A percentile compares a stretch with the other conserved stretches of the same genome.
phyloP scores from a whole-genome alignment of 1,139 yeast species.

The Torulaspora globosa region DNA sequence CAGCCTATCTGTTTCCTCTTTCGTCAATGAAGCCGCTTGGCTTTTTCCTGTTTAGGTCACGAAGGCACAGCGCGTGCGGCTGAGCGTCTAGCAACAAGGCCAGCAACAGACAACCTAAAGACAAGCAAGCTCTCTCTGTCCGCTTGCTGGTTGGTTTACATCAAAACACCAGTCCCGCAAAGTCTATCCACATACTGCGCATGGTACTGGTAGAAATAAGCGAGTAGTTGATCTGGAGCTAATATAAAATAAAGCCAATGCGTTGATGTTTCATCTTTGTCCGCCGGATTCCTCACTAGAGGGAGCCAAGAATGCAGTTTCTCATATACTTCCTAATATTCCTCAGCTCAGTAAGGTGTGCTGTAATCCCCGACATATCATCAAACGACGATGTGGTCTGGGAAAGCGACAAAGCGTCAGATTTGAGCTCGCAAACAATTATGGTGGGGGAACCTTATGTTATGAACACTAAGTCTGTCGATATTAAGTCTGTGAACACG shows the following conservation, averaged over 20 bases:
- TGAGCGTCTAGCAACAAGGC: not conserved
- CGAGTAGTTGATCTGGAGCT: not conserved
- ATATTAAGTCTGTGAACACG: not conserved
- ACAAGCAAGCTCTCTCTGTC: not conserved
- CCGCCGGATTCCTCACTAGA: not conserved
- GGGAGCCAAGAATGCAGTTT: conserved; percentile 5
- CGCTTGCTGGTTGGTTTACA: not conserved
- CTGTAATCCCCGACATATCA: not conserved
- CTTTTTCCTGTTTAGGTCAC: conserved; percentile 1
- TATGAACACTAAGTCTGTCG: not conserved
- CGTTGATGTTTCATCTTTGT: not conserved
- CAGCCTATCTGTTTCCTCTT: conserved; percentile 1
- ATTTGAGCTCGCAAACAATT: not conserved
- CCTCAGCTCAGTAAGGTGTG: conserved; percentile 4
- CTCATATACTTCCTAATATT: conserved; percentile 2
- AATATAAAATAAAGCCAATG: not conserved
- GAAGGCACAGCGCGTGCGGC: conserved; percentile 2
- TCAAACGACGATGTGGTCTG: conserved; percentile 1
- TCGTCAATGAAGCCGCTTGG: not conserved
- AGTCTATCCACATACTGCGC: not conserved
- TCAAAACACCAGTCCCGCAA: too few species aligned
- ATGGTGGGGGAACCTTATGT: conserved; percentile 7
- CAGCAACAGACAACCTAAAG: not conserved
- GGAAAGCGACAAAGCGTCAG: conserved; percentile 5
- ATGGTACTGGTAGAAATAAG: not conserved